phyloP scores from a whole-genome alignment of 192 early-diverging fungal genomes.

The Podila verticillata region DNA sequence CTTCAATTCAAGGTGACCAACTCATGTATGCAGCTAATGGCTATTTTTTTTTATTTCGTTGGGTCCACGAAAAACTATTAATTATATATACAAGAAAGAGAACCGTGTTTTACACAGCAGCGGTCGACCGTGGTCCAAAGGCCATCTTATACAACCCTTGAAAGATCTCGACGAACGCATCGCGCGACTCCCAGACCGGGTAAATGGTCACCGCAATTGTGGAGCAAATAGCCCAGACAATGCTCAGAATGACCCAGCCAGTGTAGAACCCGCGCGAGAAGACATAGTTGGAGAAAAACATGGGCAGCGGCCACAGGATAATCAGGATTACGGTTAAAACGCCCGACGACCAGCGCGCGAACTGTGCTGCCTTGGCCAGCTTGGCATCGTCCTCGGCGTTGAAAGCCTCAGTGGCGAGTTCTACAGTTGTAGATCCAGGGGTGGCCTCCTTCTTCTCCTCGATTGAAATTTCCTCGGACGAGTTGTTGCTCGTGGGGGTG shows the following conservation, averaged over 20 bases:
- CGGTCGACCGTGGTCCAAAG: slow-evolving; percentile 9
- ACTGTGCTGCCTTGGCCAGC: slow-evolving; percentile 59
- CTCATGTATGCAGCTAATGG: background rate
- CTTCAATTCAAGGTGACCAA: too few relatives aligned
- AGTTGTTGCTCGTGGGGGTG: slow-evolving; percentile 20
- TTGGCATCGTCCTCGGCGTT: slow-evolving; percentile 49
- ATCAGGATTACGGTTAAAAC: slow-evolving; percentile 68
- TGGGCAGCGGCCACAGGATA: slow-evolving; percentile 76
- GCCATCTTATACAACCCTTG: slow-evolving; percentile 11
- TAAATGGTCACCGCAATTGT: slow-evolving; percentile 65
- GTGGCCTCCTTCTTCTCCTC: slow-evolving; percentile 5
- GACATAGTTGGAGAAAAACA: slow-evolving; percentile 72
- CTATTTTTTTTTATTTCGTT: background rate
- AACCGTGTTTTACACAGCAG: slow-evolving; percentile 18
- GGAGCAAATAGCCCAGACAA: slow-evolving; percentile 70
- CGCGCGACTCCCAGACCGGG: slow-evolving; percentile 55
- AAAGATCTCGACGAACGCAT: slow-evolving; percentile 24
- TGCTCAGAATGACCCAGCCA: slow-evolving; percentile 71
- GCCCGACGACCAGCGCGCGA: slow-evolving; percentile 64
- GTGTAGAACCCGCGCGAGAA: slow-evolving; percentile 74
- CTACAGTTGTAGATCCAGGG: slow-evolving; percentile 1
- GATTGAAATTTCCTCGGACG: slow-evolving; percentile 24
- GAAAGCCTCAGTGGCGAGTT: slow-evolving; percentile 15
- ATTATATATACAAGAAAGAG: background rate
- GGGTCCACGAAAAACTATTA: too few relatives aligned